These are phyloP conservation scores for Suillus sp. DNA, from an alignment of 768 basidiomycete species.

Conservation along the genomic window DNA sequence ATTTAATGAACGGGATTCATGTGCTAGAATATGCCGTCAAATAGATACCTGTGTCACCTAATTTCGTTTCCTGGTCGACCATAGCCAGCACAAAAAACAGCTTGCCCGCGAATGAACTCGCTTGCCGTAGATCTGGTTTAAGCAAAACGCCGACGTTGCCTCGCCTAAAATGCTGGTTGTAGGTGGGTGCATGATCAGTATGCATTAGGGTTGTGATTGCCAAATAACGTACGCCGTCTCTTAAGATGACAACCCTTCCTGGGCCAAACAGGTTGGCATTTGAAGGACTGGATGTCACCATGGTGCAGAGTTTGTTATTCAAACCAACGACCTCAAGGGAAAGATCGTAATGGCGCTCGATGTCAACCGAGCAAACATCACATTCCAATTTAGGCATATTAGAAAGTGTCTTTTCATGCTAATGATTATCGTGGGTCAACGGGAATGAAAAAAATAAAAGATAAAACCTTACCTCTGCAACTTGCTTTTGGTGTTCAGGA, in stretches of 20 bases:
- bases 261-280: constrained; percentile 66
- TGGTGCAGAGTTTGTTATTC: constrained; percentile 63
- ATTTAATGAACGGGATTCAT: constrained; percentile 1
- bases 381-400: constrained; percentile 68
- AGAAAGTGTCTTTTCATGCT: constrained; percentile 75
- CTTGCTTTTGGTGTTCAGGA: constrained; percentile 91
- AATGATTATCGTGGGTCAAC: constrained; percentile 14
- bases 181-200: background rate
- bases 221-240: constrained; percentile 65
- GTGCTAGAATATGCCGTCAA: background rate
- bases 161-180: constrained; percentile 67
- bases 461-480: constrained; percentile 63
- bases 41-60: constrained; percentile 49
- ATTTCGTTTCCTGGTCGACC: constrained; percentile 65
- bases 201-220: background rate
- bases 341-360: constrained; percentile 75
- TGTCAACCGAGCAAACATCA: constrained; percentile 67
- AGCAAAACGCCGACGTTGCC: constrained; percentile 74
- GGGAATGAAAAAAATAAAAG: constrained; percentile 5
- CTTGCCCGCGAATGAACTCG: constrained; percentile 49
- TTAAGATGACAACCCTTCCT: constrained; percentile 83
- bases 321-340: constrained; percentile 59
- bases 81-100: constrained; percentile 72
- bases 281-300: constrained; percentile 60
- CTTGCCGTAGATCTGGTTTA: constrained; percentile 56